Base-by-base conservation (phyloP, 768 basidiomycete genomes). In the Lactarius tabidus region DNA sequence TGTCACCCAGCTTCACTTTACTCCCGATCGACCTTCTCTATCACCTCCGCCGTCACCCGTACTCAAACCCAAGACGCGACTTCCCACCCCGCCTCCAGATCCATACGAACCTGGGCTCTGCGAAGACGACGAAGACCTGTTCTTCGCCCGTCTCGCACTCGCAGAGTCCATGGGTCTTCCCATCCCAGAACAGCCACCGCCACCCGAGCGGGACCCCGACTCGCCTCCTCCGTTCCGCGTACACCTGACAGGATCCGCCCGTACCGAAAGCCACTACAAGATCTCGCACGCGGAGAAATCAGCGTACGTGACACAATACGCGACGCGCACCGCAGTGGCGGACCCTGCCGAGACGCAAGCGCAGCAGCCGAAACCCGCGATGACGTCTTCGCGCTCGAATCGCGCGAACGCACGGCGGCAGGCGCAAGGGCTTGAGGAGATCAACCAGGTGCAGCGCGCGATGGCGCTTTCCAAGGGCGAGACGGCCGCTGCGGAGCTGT, bases 201-300 rank as follows among this genome's bases (percentile, higher is more conserved):
- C 66, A 5, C 71, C 72, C n/a, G 62, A 57, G 18, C 72, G 76
- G 54, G 75, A 77, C 7, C 72, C 79, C 12, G 80, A 81, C 48
- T 71, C 78, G 2, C 79, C 81, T 7, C 76, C 78, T 8, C 78
- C 84, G n/a, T 84, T 86, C 76, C 87, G 89, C 41, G 86, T 85
- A 60, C 94, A 96, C 73, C 69, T 85, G 57, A 90, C 90, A 1
- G 95, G 95, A 28, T 90, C 91, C 36, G 93, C 94, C 20, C 86
- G 96, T 18, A 93, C 95, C 1, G 93, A 98, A 75, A 96, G 97
- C 4, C 95, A 88, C 77, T 96, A 96, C 83, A 92, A 94, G 79
- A 93, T 98, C 74, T 88, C 93, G 0, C 90, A 93, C 71, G 84
- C 88, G 7, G 91, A 94, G 74, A 97, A 97, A 79, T 89, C 93